Base-by-base conservation (phyloP, 202 grass and related monocot genomes). In the Setaria italica region DNA sequence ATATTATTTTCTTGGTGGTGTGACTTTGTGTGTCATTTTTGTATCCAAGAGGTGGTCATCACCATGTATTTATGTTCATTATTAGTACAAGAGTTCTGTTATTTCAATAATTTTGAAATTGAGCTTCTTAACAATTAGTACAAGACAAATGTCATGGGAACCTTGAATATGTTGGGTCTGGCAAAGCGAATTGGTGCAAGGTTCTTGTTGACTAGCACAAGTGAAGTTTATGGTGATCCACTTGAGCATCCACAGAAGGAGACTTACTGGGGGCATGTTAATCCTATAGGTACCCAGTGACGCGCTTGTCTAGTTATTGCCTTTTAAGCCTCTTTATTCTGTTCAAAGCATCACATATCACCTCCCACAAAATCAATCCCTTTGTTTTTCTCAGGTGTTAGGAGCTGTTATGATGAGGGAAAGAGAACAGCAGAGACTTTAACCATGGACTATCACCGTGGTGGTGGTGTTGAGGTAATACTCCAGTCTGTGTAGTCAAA, bases 61-160 rank as follows among this genome's bases (percentile, higher is more conserved):
- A 2, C 56, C 33, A 14, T 9, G 45, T 25, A 53, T 66, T 70
- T 80, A 76, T 48, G 39, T 51, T 80, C 47, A 49, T 15, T 70
- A 62, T 62, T 51, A 15, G 25, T 76, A 42, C 35, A 29, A 71
- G 16, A 43, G 20, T 55, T 69, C 34, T 66, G 10, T 56, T 56
- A 8, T 86, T 42, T 57, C 10, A 53, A n/a, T 46, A 67, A 9
- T 74, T 13, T 56, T 74, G 72, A 78, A 53, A 72, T 71, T 84
- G 59, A 25, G 11, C 37, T 41, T 20, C 91, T 88, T 93, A 93
- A 93, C 86, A 15, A 80, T 43, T 79, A 72, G 19, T 77, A 93
- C 91, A 96, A 96, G 94, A 96, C 94, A 84, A 96, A 96, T 91
- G 94, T 96, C 78, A 96, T 96, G 89, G 94, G 94, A 76, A 96